phyloP scores from a whole-genome alignment of 1,139 yeast genomes.

The Suzukiozyma palmioleophila region DNA sequence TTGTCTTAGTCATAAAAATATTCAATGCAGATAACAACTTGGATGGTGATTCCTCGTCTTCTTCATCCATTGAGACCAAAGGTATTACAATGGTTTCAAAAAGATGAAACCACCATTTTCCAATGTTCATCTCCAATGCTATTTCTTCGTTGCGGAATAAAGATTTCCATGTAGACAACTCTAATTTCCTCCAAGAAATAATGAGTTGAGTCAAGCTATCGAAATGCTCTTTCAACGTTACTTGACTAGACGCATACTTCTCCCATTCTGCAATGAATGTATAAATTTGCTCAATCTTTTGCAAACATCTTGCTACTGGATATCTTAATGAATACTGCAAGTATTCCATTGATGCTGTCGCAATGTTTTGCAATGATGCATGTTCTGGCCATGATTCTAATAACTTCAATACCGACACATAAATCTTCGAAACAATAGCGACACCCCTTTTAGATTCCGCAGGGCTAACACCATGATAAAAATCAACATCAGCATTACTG shows the following conservation, averaged over 20 bases:
- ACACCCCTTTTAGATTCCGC: conserved; percentile 61
- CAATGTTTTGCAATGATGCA: conserved; percentile 72
- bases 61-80: conserved; percentile 15
- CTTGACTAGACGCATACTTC: conserved; percentile 79
- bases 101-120: conserved; percentile 89
- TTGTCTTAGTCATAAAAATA: conserved; percentile 69
- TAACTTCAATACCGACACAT: conserved; percentile 43
- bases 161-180: conserved; percentile 79
- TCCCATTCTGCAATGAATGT: conserved; percentile 89
- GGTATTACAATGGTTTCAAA: conserved; percentile 72
- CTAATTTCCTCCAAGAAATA: conserved; percentile 87
- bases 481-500: conserved; percentile 40
- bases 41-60: conserved; percentile 21
- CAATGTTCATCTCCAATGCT: conserved; percentile 46
- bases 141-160: conserved; percentile 67
- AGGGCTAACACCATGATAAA: conserved; percentile 64
- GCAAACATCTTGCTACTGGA: conserved; percentile 74
- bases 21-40: conserved; percentile 67
- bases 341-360: conserved; percentile 65
- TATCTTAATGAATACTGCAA: conserved; percentile 56
- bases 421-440: conserved; percentile 44
- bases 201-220: conserved; percentile 62
- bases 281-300: conserved; percentile 82
- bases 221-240: conserved; percentile 54
- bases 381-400: conserved; percentile 90